Base-by-base conservation (phyloP, 2,329 filamentous ascomycete species). In the Stagonosporopsis chrysanthemi region DNA sequence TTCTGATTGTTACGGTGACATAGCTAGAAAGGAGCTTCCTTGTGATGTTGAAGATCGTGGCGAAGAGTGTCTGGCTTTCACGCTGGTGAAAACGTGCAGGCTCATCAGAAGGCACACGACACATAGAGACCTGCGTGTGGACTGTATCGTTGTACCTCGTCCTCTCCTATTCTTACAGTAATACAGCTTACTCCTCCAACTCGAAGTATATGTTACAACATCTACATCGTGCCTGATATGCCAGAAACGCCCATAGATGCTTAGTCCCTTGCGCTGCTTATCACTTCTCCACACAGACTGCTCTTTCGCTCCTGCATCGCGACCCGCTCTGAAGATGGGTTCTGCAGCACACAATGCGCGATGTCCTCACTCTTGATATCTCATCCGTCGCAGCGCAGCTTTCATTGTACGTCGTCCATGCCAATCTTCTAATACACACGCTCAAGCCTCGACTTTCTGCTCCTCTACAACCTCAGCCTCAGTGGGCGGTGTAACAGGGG, bases 381-480 rank as follows among this genome's bases (percentile, higher is more conserved):
- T 23, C 28, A 6, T 15, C 19, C 9, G 11, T 22, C 6, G 17
- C 36, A 5, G 9, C 15, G 15, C 8, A n/a, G 12, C 6, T n/a
- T 3, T n/a, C 42, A 12, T 19, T 22, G 26, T 6, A 23, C 19
- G 4, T 19, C 8, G n/a, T 14, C 8, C 4, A 9, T 5, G 14
- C 22, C 4, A 4, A 4, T 11, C n/a, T 33, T 3, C 28, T 22
- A 17, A 11, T 9, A 15, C 14, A 6, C 23, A 8, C 23, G 46
- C 33, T 52, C 35, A 57, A 1, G 54, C 48, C 39, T 57, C 48
- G 12, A 44, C 49, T 33, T 57, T 52, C 54, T 57, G 54, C 49
- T 57, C 54, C 29, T 57, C 48, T n/a, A 48, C 44, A 43, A 44
- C 54, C 19, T 49, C 47, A 5, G 54, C 54, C 36, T 57, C 54